Conservation (phyloP, 169 alveolate species). For the Toxoplasma gondii region DNA sequence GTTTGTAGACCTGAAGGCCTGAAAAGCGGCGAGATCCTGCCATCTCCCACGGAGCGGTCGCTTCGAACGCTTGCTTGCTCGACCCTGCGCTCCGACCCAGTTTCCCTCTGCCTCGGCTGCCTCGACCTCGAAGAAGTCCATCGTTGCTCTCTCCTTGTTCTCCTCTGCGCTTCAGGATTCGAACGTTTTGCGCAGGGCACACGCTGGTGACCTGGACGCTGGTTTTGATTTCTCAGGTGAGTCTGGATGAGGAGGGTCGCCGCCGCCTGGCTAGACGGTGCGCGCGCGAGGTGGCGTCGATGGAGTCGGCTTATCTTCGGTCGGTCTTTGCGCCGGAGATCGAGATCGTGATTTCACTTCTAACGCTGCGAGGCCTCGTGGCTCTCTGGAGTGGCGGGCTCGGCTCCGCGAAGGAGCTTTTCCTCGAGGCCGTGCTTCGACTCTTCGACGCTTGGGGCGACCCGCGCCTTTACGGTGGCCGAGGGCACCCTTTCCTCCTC, state of each 20-base stretch:
- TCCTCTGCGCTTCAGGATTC: background rate
- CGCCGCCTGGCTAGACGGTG: background rate
- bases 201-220: conserved; percentile 8
- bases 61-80: too few species aligned
- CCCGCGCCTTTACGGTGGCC: conserved; percentile 28
- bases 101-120: too few species aligned
- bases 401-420: background rate
- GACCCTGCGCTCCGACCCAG: too few species aligned
- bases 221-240: background rate
- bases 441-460: conserved; percentile 32
- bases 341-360: background rate
- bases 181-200: background rate
- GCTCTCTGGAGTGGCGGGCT: background rate
- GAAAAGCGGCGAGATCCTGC: too few species aligned
- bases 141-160: background rate
- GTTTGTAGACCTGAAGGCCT: too few species aligned
- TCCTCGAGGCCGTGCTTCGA: conserved; percentile 7
- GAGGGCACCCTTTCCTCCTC: conserved; percentile 31
- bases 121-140: too few species aligned
- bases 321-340: conserved; percentile 11
- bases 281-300: background rate
- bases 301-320: background rate
- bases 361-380: conserved; percentile 18
- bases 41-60: too few species aligned
- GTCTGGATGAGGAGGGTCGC: background rate